phyloP scores from a whole-genome alignment of 768 basidiomycete species.

The Agaricus bisporus region DNA sequence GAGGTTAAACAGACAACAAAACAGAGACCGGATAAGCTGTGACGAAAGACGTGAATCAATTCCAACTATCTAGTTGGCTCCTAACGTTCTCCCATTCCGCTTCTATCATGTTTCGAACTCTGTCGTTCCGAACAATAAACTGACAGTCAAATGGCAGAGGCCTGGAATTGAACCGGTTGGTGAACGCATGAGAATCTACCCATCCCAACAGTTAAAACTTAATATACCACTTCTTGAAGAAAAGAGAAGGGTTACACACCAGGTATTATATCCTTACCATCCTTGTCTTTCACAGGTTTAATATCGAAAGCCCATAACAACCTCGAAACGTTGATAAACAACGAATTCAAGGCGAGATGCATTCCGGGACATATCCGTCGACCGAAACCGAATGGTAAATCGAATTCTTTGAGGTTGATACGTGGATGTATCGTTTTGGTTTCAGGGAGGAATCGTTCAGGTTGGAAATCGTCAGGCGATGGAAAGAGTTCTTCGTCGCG shows the following conservation, averaged over 20 bases:
- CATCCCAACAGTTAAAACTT: background rate
- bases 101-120: slow-evolving; percentile 1
- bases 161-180: slow-evolving; percentile 16
- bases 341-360: slow-evolving; percentile 21
- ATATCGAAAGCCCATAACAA: slow-evolving; percentile 21
- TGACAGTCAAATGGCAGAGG: slow-evolving; percentile 17
- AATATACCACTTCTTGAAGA: background rate
- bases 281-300: slow-evolving; percentile 8
- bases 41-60: background rate
- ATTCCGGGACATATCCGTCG: slow-evolving; percentile 22
- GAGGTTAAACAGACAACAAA: too few species aligned
- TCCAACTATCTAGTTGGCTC: slow-evolving; percentile 7
- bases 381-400: slow-evolving; percentile 22
- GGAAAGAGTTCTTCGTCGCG: slow-evolving; percentile 19
- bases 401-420: slow-evolving; percentile 8
- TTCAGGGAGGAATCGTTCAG: slow-evolving; percentile 17
- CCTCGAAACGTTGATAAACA: slow-evolving; percentile 20
- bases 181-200: slow-evolving; percentile 13
- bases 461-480: slow-evolving; percentile 15
- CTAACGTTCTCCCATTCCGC: slow-evolving; percentile 8
- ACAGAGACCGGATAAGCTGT: background rate
- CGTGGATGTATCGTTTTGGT: slow-evolving; percentile 3
- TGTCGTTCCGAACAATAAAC: slow-evolving; percentile 10
- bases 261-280: background rate
- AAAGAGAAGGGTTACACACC: slow-evolving; percentile 2